Base-by-base conservation (phyloP, 108 stramenopile species). In the Skeletonema potamos region DNA sequence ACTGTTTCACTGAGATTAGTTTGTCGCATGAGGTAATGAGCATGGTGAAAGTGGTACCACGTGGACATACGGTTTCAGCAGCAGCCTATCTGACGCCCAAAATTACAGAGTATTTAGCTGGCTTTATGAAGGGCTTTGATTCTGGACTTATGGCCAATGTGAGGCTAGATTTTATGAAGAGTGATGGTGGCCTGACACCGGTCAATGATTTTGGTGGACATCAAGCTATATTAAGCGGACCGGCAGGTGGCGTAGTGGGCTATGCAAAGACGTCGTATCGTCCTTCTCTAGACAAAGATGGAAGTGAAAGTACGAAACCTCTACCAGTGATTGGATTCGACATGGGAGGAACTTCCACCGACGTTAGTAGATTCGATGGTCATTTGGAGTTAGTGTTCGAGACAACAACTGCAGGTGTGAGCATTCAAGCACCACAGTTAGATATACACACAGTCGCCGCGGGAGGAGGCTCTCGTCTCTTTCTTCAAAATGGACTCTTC, bases 361-460 rank as follows among this genome's bases (percentile, higher is more conserved):
- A 98, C 77, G 97, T 97, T 9, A 88, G 90, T 0, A 84, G 95
- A 33, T 96, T 92, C 60, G 97, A 86, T 39, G 98, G 97, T 1
- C 58, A 63, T 37, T 90, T 83, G 61, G 97, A 98, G 64, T 96
- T 91, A 41, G 97, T 98, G 1, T 98, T 97, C 72, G 98, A 98
- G 81, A 97, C 97, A 0, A 92, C 91, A 22, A 99, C 98, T 2
- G 98, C 98, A 11, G 98, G 97, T 7, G 93, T 98, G 5, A 94
- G 88, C 43, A 92, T 96, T 69, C 96, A 97, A 80, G 85, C 79
- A 27, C 97, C 99, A 3, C 98, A 99, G 83, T 79, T 99, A 18
- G 99, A 99, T 72, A 98, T 99, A 84, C 94, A 96, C 79, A 99
- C 99, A 10, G 97, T 99, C 27, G 97, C 96, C 12, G 98, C 98